Evolutionary conservation across 2,329 filamentous ascomycete genomes (phyloP), one percentile per base, ranked within the genome.

Genomic region (Diaporthe citriasiana): DNA sequence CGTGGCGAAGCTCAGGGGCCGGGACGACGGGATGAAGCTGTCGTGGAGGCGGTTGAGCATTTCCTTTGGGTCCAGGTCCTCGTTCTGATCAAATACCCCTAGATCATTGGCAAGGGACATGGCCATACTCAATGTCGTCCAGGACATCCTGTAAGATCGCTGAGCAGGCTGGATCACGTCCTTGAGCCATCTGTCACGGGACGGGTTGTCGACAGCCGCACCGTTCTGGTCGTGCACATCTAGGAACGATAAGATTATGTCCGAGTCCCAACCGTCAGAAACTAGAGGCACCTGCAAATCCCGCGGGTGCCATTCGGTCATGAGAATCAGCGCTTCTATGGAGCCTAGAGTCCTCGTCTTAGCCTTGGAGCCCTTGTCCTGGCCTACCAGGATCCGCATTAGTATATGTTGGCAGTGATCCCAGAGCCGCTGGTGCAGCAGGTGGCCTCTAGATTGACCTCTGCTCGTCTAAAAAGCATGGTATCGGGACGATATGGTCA

Each of bases 291-390:
- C 56, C n/a, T 59, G 33, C n/a, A 59, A 19, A 9, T 35, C 22
- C n/a, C 56, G 56, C 12, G 56, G 56, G n/a, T 59, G 56, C 56
- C 56, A 59, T 10, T 59, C 56, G 35, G 56, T 59, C 13, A 59
- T 22, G n/a, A 59, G 35, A 40, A 59, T 59, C 35, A 59, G 15
- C 15, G 56, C 56, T 35, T 59, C 56, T 12, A 59, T 59, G 3
- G 56, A 59, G 3, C 56, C 56, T 4, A 59, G 4, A 1, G 56
- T 59, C 22, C 56, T 22, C 56, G 56, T 59, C 56, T 40, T 59
- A 3, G 56, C 56, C n/a, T 59, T 59, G 6, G 56, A 59, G 2
- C 6, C 6, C n/a, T 59, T 59, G 35, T 59, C 56, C 35, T 59
- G 56, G 12, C 56, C 56, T 2, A 59, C 7, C 1, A 59, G n/a